Evolutionary conservation across 768 basidiomycete species (phyloP), one percentile per base, ranked within the genome.

Genomic region (Phylloporus arenicola): DNA sequence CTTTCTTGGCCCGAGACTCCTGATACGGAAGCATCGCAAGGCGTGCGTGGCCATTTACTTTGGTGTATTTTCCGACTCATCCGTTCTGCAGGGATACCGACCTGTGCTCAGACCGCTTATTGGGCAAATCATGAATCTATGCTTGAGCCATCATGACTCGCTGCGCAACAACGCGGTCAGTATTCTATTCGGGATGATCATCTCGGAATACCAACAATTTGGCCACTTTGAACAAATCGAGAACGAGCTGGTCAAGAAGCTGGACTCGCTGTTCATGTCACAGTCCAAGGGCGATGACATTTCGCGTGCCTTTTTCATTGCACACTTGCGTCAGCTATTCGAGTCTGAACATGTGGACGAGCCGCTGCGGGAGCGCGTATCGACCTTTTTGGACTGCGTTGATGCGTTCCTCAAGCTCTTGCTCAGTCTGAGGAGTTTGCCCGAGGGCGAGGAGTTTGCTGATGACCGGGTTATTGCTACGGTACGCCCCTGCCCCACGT

Each of bases 401-500:
- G 89, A 96, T 62, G 77, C 85, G 13, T 98, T 98, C 82, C 79
- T 98, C 25, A 90, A 95, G 59, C 77, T 98, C 16, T 71, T 98
- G 41, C 73, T 96, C 30, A 91, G 82, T 50, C 83, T 98, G 10
- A 82, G 92, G 13, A 91, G 84, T 45, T 73, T 98, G 5, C 95
- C 95, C 0, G 89, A 93, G 51, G 89, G 92, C 11, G 89, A 94
- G 57, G 92, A 96, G 70, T 96, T 85, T 69, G 83, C 90, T 11
- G 94, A 98, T 62, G 95, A 98, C 63, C 82, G 93, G 17, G 89
- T 94, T 19, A 91, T 92, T 63, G 92, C 92, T 11, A 94, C 92
- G 45, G 88, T 88, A 63, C 43, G 74, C n/a, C 6, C 22, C 17
- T 55, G 40, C 45, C 7, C 25, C 33, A 35, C 20, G n/a, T n/a